These are phyloP conservation scores for Juglanconis oblonga DNA, from an alignment of 2,329 filamentous ascomycete species.

Conservation along the genomic window DNA sequence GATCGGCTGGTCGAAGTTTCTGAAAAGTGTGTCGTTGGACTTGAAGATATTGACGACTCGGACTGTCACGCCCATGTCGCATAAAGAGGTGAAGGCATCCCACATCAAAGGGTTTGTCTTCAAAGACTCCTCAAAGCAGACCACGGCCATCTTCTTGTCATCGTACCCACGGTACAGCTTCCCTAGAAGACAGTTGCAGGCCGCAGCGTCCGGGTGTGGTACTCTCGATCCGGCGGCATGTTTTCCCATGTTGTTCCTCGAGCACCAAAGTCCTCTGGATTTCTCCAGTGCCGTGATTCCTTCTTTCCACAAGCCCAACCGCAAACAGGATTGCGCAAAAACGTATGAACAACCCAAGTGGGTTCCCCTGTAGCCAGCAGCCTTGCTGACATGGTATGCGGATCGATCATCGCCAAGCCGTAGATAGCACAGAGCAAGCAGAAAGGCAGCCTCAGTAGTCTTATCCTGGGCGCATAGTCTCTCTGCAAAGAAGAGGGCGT, in stretches of 20 bases:
- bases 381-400: conserved; percentile 79
- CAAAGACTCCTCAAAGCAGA: conserved; percentile 83
- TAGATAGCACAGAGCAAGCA: conserved; percentile 81
- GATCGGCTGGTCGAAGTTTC: conserved; percentile 42
- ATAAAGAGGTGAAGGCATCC: conserved; percentile 90
- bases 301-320: conserved; percentile 73
- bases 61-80: conserved; percentile 80
- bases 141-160: conserved; percentile 76
- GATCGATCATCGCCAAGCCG: conserved; percentile 79
- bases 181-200: conserved; percentile 78
- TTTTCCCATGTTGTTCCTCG: conserved; percentile 75
- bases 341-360: conserved; percentile 89
- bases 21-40: conserved; percentile 54
- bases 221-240: conserved; percentile 75
- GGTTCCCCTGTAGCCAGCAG: conserved; percentile 64
- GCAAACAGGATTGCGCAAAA: conserved; percentile 84
- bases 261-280: conserved; percentile 70
- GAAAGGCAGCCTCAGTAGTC: conserved; percentile 74
- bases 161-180: conserved; percentile 85
- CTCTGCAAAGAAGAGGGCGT: conserved; percentile 91
- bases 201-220: conserved; percentile 76
- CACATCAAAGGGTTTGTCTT: conserved; percentile 95
- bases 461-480: conserved; percentile 82
- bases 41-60: conserved; percentile 85
- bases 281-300: conserved; percentile 84